phyloP scores from a whole-genome alignment of 164 flowering plant species.

The Umbellularia californica region DNA sequence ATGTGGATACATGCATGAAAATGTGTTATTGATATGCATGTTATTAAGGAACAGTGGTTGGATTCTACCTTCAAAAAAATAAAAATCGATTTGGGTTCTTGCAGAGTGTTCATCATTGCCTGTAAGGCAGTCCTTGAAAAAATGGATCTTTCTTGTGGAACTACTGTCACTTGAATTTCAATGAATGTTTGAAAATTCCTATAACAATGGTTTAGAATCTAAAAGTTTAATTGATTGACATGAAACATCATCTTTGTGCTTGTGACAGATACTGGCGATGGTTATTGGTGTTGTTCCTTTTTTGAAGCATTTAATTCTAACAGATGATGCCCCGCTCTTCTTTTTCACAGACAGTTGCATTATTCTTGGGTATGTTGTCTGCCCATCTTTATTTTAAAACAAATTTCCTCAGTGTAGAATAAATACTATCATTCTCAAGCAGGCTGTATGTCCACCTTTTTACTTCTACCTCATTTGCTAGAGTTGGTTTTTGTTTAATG shows the following conservation, averaged over 20 bases:
- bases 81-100: too few relatives aligned
- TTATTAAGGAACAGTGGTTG: not conserved
- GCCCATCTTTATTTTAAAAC: not conserved
- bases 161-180: not conserved
- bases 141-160: not conserved
- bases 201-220: too few relatives aligned
- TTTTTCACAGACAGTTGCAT: conserved; percentile 95
- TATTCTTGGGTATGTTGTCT: conserved; percentile 81
- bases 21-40: not conserved
- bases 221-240: too few relatives aligned
- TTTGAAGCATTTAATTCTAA: conserved; percentile 65
- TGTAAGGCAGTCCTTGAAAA: not conserved
- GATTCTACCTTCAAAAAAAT: not conserved
- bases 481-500: not conserved
- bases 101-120: not conserved
- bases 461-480: too few relatives aligned
- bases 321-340: conserved; percentile 83
- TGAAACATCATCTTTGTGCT: not conserved
- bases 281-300: conserved; percentile 70
- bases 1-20: not conserved
- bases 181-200: too few relatives aligned
- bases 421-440: conserved; percentile 76
- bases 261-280: conserved; percentile 80
- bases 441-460: conserved; percentile 18
- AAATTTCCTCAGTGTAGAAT: not conserved